These are phyloP conservation scores for Fusarium sacchari DNA, from an alignment of 2,329 filamentous ascomycete genomes.

Conservation along the genomic window DNA sequence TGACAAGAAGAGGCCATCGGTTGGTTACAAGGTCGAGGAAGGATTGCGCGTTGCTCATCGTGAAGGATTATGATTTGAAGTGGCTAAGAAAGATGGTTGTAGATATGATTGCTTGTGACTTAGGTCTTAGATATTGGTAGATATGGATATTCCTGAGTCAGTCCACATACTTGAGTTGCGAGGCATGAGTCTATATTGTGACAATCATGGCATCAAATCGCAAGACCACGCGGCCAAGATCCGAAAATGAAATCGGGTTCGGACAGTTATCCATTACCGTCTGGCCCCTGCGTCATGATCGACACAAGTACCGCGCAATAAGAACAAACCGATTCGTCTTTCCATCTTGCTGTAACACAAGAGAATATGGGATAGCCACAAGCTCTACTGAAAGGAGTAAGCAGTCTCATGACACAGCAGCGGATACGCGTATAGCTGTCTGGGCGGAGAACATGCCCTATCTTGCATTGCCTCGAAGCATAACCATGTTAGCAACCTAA, in stretches of 20 bases:
- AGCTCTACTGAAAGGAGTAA: background rate
- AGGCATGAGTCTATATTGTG: background rate
- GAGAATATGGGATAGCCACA: background rate
- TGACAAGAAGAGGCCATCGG: conserved; percentile 3
- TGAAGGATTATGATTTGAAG: rapidly evolving
- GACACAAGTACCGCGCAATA: background rate
- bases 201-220: rapidly evolving
- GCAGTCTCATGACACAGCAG: background rate
- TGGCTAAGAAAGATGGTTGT: background rate
- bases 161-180: background rate
- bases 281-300: background rate
- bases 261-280: background rate
- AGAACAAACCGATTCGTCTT: background rate
- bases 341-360: background rate
- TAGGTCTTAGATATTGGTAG: background rate
- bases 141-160: background rate
- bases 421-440: background rate
- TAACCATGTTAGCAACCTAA: rapidly evolving
- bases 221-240: background rate
- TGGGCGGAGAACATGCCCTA: rapidly evolving
- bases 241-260: background rate
- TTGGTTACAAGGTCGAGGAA: background rate
- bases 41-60: conserved; percentile 4
- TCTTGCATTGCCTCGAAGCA: background rate
- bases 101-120: background rate